phyloP scores from a whole-genome alignment of 108 stramenopile genomes.

The Skeletonema marinoi region DNA sequence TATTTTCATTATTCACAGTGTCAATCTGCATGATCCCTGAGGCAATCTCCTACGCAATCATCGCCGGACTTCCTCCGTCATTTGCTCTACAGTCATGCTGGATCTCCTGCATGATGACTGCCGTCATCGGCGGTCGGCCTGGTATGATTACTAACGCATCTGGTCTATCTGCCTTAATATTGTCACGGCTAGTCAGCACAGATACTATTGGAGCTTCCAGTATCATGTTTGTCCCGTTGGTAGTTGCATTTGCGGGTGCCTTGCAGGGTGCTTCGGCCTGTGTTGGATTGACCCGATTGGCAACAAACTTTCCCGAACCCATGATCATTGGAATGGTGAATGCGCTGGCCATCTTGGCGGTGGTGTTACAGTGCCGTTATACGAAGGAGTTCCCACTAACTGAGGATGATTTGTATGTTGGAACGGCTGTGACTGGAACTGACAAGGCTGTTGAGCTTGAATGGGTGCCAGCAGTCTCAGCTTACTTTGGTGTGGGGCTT shows the following conservation, averaged over 20 bases:
- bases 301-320: slow-evolving; percentile 44
- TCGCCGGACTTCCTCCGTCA: slow-evolving; percentile 56
- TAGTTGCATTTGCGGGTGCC: slow-evolving; percentile 51
- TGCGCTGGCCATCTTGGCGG: slow-evolving; percentile 52
- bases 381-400: slow-evolving; percentile 37
- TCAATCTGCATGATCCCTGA: slow-evolving; percentile 60
- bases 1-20: slow-evolving; percentile 2
- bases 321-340: slow-evolving; percentile 63
- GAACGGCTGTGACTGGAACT: slow-evolving; percentile 5
- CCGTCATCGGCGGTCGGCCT: slow-evolving; percentile 54
- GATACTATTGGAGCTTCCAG: slow-evolving; percentile 35
- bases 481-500: slow-evolving; percentile 30
- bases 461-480: slow-evolving; percentile 25
- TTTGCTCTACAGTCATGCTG: slow-evolving; percentile 50
- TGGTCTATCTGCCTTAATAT: slow-evolving; percentile 33
- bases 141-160: slow-evolving; percentile 61
- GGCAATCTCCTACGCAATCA: slow-evolving; percentile 51
- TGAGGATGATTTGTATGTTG: slow-evolving; percentile 16
- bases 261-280: slow-evolving; percentile 45
- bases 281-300: slow-evolving; percentile 37
- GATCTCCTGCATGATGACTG: slow-evolving; percentile 54
- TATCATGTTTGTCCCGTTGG: slow-evolving; percentile 50
- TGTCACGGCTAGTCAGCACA: slow-evolving; percentile 22
- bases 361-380: slow-evolving; percentile 49
- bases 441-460: slow-evolving; percentile 20